phyloP scores from a whole-genome alignment of 2,329 filamentous ascomycete genomes.

The Fusarium sublunatum region DNA sequence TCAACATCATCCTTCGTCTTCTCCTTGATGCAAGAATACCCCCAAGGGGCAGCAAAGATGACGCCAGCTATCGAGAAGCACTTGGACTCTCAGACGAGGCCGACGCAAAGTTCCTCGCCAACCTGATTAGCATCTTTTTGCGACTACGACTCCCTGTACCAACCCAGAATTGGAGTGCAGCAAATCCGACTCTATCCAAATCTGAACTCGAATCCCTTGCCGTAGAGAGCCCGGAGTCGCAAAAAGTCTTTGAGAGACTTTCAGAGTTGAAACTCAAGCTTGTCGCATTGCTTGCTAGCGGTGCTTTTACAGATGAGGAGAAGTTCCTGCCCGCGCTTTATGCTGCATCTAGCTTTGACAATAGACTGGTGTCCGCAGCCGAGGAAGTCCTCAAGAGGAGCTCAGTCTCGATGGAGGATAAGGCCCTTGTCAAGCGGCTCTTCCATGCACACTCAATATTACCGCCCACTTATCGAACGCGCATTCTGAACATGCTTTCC shows the following conservation, averaged over 20 bases:
- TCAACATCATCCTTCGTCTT: slow-evolving; percentile 84
- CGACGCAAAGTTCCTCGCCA: slow-evolving; percentile 79
- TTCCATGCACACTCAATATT: slow-evolving; percentile 80
- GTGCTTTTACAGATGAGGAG: slow-evolving; percentile 84
- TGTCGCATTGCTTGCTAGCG: slow-evolving; percentile 80
- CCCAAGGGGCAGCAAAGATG: slow-evolving; percentile 80
- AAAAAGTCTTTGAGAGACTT: slow-evolving; percentile 61
- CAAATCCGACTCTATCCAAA: slow-evolving; percentile 51
- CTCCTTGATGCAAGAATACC: slow-evolving; percentile 79
- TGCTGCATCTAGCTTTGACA: slow-evolving; percentile 85
- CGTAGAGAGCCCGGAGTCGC: slow-evolving; percentile 66
- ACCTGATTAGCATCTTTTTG: slow-evolving; percentile 81
- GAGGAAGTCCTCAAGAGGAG: slow-evolving; percentile 90
- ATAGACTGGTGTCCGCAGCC: slow-evolving; percentile 82
- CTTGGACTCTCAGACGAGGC: slow-evolving; percentile 73
- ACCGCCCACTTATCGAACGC: slow-evolving; percentile 78
- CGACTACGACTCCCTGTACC: slow-evolving; percentile 51
- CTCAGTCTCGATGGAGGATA: slow-evolving; percentile 78
- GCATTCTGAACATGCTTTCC: slow-evolving; percentile 78
- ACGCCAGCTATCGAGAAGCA: slow-evolving; percentile 71
- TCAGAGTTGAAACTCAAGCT: slow-evolving; percentile 66
- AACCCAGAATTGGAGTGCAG: slow-evolving; percentile 46
- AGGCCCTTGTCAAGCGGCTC: slow-evolving; percentile 70
- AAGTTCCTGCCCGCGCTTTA: slow-evolving; percentile 86
- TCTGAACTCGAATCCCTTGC: slow-evolving; percentile 49